phyloP scores from a whole-genome alignment of 495 filamentous ascomycete species.

The Talaromyces wortmannii region DNA sequence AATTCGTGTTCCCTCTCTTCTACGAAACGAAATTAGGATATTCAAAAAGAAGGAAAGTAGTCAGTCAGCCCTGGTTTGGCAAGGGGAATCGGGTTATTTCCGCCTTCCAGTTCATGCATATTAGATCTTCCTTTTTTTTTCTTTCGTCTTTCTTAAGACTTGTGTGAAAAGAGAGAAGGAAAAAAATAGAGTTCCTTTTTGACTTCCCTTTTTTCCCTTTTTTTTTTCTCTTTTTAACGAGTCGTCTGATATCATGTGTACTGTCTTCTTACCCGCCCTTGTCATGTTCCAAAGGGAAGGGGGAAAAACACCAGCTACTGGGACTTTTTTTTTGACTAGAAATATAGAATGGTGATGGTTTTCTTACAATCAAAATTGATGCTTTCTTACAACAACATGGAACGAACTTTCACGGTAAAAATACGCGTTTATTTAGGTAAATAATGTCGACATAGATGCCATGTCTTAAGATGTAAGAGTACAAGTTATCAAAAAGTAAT shows the following conservation, averaged over 20 bases:
- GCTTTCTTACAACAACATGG: too few relatives aligned
- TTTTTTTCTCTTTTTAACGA: too few relatives aligned
- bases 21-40: too few relatives aligned
- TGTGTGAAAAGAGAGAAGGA: neutral
- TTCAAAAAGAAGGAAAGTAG: slow-evolving; percentile 4
- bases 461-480: neutral
- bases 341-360: neutral
- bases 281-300: neutral
- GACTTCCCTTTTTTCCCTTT: neutral
- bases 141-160: neutral
- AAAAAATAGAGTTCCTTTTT: neutral
- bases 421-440: neutral
- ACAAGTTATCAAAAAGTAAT: neutral
- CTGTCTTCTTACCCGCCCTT: neutral
- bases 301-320: neutral
- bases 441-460: neutral
- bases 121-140: neutral
- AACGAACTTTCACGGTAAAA: too few relatives aligned
- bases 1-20: too few relatives aligned
- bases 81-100: neutral
- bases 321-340: neutral
- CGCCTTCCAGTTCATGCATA: neutral
- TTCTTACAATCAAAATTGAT: neutral
- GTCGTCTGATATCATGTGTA: too few relatives aligned
- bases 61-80: slow-evolving; percentile 2